Evolutionary conservation across 441 rosid species (phyloP).

Genomic region (Mallotus japonicus): DNA sequence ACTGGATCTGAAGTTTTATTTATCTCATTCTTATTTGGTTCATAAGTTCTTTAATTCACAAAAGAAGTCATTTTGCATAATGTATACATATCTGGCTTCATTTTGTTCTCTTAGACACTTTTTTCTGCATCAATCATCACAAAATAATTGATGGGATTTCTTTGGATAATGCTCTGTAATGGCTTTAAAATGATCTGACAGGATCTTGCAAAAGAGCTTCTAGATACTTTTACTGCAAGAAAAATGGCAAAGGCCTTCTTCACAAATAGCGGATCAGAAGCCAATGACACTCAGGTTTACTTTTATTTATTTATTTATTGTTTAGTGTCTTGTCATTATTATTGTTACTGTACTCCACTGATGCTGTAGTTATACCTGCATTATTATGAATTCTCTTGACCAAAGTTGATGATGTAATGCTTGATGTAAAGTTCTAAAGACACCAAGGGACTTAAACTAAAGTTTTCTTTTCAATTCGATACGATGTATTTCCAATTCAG

Average conservation of each 20-base stretch:
- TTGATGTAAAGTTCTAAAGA: conserved; percentile 5
- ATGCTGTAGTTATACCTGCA: not conserved
- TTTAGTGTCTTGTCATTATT: not conserved
- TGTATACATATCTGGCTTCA: not conserved
- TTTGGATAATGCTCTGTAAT: conserved; percentile 1
- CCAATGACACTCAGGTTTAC: conserved; percentile 89
- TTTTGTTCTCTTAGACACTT: conserved; percentile 7
- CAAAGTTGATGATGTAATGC: not conserved
- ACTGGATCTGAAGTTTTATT: not conserved
- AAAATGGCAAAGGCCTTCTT: conserved; percentile 93
- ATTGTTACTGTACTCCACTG: not conserved
- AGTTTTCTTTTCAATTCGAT: too few species aligned
- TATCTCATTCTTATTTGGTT: not conserved
- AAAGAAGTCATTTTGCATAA: not conserved
- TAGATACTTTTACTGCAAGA: conserved; percentile 72
- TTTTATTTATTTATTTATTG: not conserved
- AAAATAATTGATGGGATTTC: conserved; percentile 11
- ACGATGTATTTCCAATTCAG: too few species aligned
- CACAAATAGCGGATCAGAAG: conserved; percentile 95
- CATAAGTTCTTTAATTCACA: not conserved
- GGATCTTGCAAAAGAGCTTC: conserved; percentile 92
- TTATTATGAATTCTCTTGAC: not conserved
- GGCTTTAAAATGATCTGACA: conserved; percentile 25
- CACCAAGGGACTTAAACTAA: not conserved
- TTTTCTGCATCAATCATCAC: conserved; percentile 7